Evolutionary conservation across 129 eudicot genomes (phyloP).

Genomic region (Artemisia argyi): DNA sequence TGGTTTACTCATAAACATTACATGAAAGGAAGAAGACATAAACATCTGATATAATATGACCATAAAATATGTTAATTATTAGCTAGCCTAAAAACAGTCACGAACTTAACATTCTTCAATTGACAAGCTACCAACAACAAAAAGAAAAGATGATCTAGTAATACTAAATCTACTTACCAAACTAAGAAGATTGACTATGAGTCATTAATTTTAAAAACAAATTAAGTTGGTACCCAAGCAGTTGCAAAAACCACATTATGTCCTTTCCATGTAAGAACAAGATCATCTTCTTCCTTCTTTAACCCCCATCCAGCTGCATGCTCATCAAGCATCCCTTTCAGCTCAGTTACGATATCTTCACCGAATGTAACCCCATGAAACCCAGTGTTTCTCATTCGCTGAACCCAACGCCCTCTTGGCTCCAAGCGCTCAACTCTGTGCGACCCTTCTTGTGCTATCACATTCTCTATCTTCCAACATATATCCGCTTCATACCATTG

Average conservation of each 20-base stretch:
- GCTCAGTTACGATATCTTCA: slow-evolving; percentile 68
- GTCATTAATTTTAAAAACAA: background rate
- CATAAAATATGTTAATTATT: slow-evolving; percentile 27
- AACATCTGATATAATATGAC: slow-evolving; percentile 15
- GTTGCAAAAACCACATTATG: slow-evolving; percentile 95
- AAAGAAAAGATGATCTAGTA: slow-evolving; percentile 13
- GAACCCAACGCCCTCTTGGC: slow-evolving; percentile 65
- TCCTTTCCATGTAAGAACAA: slow-evolving; percentile 97
- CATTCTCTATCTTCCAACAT: slow-evolving; percentile 90
- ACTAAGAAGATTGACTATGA: slow-evolving; percentile 13
- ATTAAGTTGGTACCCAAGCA: slow-evolving; percentile 73
- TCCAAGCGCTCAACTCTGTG: slow-evolving; percentile 82
- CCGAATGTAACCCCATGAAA: slow-evolving; percentile 60
- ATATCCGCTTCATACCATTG: slow-evolving; percentile 93
- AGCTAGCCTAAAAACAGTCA: slow-evolving; percentile 27
- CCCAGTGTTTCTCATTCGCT: slow-evolving; percentile 65
- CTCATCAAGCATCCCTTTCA: slow-evolving; percentile 85
- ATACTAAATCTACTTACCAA: slow-evolving; percentile 24
- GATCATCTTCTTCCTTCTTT: slow-evolving; percentile 91
- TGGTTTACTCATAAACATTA: slow-evolving; percentile 25
- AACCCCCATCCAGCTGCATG: slow-evolving; percentile 98
- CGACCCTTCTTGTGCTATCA: slow-evolving; percentile 72
- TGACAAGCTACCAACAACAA: slow-evolving; percentile 15
- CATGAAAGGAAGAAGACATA: slow-evolving; percentile 11
- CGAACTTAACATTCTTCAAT: slow-evolving; percentile 1